Evolutionary conservation across 257 asterid genomes (phyloP).

Genomic region (Solanum dulcamara): DNA sequence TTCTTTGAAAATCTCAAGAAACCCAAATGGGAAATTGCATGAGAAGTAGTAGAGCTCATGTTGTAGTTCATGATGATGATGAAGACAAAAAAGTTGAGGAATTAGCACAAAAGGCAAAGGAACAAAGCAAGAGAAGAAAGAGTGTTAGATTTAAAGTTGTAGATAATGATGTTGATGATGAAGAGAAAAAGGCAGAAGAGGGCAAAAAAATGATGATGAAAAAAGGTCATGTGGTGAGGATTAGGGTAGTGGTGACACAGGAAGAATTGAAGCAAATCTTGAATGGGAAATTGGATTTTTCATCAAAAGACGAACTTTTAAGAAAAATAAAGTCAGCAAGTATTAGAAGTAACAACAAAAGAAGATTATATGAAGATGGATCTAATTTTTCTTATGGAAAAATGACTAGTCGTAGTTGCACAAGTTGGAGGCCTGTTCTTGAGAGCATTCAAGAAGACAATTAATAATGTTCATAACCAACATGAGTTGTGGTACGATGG

Average conservation of each 20-base stretch:
- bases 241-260: conserved; percentile 16
- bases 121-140: neutral
- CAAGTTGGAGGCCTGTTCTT: conserved; percentile 14
- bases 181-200: neutral
- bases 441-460: conserved; percentile 14
- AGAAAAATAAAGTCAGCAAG: neutral
- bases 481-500: neutral
- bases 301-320: conserved; percentile 6
- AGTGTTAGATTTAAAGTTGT: conserved; percentile 2
- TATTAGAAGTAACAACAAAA: neutral
- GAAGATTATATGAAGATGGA: neutral
- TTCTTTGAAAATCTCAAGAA: neutral
- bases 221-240: conserved; percentile 10
- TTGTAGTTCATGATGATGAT: neutral
- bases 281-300: neutral
- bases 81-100: neutral
- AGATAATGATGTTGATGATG: neutral
- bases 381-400: neutral
- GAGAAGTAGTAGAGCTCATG: neutral
- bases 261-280: conserved; percentile 13
- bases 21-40: conserved; percentile 15
- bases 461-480: neutral
- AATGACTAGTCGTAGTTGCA: neutral
- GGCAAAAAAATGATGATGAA: neutral
- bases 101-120: neutral